Conservation (phyloP, 2,329 filamentous ascomycete genomes). For the Fusarium staphyleae region DNA sequence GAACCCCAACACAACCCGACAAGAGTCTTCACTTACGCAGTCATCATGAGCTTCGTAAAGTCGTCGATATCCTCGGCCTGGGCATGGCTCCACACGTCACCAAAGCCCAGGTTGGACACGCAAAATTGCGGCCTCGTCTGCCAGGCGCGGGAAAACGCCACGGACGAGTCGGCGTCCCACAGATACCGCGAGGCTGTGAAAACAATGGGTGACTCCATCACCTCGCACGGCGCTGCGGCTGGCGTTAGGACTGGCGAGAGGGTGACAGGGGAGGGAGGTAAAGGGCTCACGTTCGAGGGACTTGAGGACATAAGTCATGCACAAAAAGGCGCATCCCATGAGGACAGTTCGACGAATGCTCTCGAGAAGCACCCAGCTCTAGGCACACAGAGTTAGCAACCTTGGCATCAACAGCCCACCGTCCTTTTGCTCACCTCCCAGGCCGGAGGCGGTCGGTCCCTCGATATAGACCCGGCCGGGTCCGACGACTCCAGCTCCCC, state of each 20-base stretch:
- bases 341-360: constrained; percentile 50
- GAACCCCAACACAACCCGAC: neutral
- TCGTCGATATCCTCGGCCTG: constrained; percentile 50
- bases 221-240: constrained; percentile 22
- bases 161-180: constrained; percentile 52
- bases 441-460: constrained; percentile 47
- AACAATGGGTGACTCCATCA: constrained; percentile 22
- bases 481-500: constrained; percentile 46
- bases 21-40: constrained; percentile 43
- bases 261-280: neutral
- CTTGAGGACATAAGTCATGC: constrained; percentile 47
- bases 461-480: constrained; percentile 25
- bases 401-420: neutral
- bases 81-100: constrained; percentile 48
- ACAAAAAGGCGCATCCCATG: constrained; percentile 44
- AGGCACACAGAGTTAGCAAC: neutral
- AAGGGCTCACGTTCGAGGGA: constrained; percentile 42
- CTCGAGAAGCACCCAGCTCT: constrained; percentile 54
- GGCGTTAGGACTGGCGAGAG: constrained; percentile 4
- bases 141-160: constrained; percentile 54
- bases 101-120: constrained; percentile 46
- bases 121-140: constrained; percentile 51
- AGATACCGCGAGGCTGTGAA: constrained; percentile 53
- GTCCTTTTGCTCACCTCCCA: constrained; percentile 50
- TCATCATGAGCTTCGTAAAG: constrained; percentile 50